These are phyloP conservation scores for Fusarium lyarnte DNA, from an alignment of 2,329 filamentous ascomycete species.

Conservation along the genomic window DNA sequence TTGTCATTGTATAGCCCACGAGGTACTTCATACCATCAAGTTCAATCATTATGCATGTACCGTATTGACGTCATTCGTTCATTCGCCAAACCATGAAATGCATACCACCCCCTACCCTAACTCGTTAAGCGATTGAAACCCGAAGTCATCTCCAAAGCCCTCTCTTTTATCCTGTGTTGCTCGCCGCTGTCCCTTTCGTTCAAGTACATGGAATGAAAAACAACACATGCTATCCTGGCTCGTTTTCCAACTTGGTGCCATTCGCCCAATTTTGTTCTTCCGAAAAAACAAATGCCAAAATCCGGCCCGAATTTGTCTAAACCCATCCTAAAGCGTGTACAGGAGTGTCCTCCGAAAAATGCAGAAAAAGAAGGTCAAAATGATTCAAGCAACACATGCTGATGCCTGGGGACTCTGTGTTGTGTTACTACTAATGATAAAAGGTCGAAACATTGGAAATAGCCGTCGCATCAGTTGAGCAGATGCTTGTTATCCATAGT, in stretches of 20 bases:
- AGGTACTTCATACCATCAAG: background rate
- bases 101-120: background rate
- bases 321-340: conserved; percentile 39
- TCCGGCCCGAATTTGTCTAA: conserved; percentile 30
- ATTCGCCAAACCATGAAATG: background rate
- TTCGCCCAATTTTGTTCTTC: conserved; percentile 4
- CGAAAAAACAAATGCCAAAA: conserved; percentile 22
- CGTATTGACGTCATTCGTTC: background rate
- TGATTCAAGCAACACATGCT: conserved; percentile 11
- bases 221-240: background rate
- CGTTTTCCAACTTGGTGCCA: conserved; percentile 5
- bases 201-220: conserved; percentile 32
- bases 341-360: conserved; percentile 15
- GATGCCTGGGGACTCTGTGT: background rate
- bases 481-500: conserved; percentile 8
- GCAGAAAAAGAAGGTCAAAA: conserved; percentile 21
- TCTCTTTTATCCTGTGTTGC: conserved; percentile 22
- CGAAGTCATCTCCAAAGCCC: conserved; percentile 29
- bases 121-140: conserved; percentile 2
- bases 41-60: background rate
- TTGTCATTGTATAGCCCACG: background rate
- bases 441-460: background rate
- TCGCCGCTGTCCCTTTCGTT: conserved; percentile 8
- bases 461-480: conserved; percentile 10
- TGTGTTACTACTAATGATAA: background rate